These are phyloP conservation scores for Colletotrichum melonis DNA, from an alignment of 2,329 filamentous ascomycete genomes.

Conservation along the genomic window DNA sequence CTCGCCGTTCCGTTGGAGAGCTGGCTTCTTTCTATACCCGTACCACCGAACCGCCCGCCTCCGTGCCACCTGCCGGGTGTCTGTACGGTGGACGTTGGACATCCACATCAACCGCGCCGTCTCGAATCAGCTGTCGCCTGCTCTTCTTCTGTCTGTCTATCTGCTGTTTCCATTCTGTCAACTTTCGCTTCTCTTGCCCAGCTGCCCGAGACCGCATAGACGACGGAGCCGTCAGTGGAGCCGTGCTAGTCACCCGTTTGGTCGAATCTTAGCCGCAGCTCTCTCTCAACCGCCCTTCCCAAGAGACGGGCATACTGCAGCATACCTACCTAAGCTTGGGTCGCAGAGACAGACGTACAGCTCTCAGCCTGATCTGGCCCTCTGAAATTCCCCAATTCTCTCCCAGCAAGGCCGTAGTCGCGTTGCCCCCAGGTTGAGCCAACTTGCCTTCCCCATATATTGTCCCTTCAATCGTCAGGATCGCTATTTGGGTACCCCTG, in stretches of 20 bases:
- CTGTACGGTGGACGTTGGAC: constrained; percentile 6
- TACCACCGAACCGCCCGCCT: constrained; percentile 8
- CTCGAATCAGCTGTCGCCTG: background rate
- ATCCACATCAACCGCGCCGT: constrained; percentile 1
- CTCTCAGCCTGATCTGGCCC: constrained; percentile 30
- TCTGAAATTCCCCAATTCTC: background rate
- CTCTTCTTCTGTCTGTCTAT: background rate
- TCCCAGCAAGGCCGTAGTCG: constrained; percentile 19
- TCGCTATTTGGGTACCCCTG: constrained; percentile 16
- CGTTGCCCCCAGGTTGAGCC: constrained; percentile 16
- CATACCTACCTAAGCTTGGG: constrained; percentile 5
- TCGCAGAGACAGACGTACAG: constrained; percentile 23
- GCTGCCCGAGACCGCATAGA: constrained; percentile 19
- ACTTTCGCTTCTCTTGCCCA: background rate
- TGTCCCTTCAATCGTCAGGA: constrained; percentile 9
- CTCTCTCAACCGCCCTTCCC: constrained; percentile 30
- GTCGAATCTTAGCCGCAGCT: constrained; percentile 35
- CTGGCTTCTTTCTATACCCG: background rate
- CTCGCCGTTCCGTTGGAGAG: background rate
- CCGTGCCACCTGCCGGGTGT: background rate
- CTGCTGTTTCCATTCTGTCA: background rate
- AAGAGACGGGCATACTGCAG: constrained; percentile 20
- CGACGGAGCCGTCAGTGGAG: constrained; percentile 23
- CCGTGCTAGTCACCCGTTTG: constrained; percentile 26
- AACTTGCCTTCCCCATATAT: constrained; percentile 29